Conservation (phyloP, 2,329 filamentous ascomycete genomes). For the Aspergillus sp. region DNA sequence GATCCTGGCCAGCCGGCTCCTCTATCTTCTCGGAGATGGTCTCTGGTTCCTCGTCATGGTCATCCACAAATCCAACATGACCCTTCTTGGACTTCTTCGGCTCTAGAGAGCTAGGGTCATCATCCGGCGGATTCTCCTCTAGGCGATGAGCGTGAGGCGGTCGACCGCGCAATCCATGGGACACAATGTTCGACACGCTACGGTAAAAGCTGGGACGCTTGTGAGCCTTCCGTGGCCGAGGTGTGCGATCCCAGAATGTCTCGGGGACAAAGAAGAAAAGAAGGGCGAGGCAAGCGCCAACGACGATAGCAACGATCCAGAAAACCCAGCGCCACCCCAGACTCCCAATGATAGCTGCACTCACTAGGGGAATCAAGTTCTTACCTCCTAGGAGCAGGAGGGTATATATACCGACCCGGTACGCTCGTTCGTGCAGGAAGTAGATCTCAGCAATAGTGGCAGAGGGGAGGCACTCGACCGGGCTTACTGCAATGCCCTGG, state of each 20-base stretch:
- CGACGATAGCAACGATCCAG: slow-evolving; percentile 81
- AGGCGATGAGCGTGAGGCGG: slow-evolving; percentile 25
- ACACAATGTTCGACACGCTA: slow-evolving; percentile 41
- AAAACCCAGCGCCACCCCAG: slow-evolving; percentile 90
- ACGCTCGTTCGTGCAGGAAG: slow-evolving; percentile 91
- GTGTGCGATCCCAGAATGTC: slow-evolving; percentile 91
- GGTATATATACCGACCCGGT: slow-evolving; percentile 90
- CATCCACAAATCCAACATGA: slow-evolving; percentile 60
- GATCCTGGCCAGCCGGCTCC: slow-evolving; percentile 7
- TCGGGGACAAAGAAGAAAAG: slow-evolving; percentile 92
- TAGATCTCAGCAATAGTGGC: slow-evolving; percentile 96
- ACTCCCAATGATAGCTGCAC: slow-evolving; percentile 76
- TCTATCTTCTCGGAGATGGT: slow-evolving; percentile 20
- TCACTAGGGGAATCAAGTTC: slow-evolving; percentile 84
- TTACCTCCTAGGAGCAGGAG: slow-evolving; percentile 85
- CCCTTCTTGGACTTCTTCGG: slow-evolving; percentile 39
- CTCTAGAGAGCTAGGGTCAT: slow-evolving; percentile 12
- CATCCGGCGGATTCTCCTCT: slow-evolving; percentile 18
- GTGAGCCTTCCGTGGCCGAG: slow-evolving; percentile 50
- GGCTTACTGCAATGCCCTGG: slow-evolving; percentile 83
- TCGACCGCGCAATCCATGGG: slow-evolving; percentile 38
- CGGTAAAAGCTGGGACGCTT: slow-evolving; percentile 40
- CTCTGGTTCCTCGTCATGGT: slow-evolving; percentile 29
- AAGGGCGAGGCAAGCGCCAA: slow-evolving; percentile 67
- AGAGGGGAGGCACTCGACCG: slow-evolving; percentile 88